A percentile compares a stretch with the other conserved stretches of the same genome.
Evolutionary conservation across 2,329 filamentous ascomycete species (phyloP).

Genomic region (Penicillium sp.): DNA sequence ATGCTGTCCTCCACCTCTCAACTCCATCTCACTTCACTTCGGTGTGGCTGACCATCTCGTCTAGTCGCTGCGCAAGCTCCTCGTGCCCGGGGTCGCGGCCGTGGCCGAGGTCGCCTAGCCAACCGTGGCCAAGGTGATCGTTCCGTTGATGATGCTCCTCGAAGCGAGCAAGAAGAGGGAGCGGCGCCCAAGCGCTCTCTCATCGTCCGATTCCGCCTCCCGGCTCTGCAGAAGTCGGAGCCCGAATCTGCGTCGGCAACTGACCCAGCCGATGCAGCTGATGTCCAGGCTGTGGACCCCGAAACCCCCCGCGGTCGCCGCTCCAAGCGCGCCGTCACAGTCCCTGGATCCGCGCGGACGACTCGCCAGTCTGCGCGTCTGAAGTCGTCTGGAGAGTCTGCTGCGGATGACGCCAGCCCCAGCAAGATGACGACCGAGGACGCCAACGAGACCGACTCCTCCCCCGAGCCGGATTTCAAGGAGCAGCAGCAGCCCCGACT

Average conservation of each 20-base stretch:
- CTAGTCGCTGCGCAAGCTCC: conserved; percentile 8
- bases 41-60: conserved; percentile 5
- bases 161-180: conserved; percentile 3
- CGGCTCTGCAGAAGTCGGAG: conserved; percentile 4
- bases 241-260: conserved; percentile 1
- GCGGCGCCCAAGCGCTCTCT: conserved; percentile 8
- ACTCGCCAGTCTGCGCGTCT: conserved; percentile 33
- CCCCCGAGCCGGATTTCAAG: conserved; percentile 1
- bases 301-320: conserved; percentile 31
- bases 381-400: conserved; percentile 19
- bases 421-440: conserved; percentile 6
- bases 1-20: conserved; percentile 3
- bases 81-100: conserved; percentile 12
- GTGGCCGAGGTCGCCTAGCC: conserved; percentile 16
- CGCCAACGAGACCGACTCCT: conserved; percentile 3
- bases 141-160: background rate
- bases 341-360: conserved; percentile 29
- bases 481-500: conserved; percentile 9
- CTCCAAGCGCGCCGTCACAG: conserved; percentile 24
- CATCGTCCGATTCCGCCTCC: conserved; percentile 14
- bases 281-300: conserved; percentile 5
- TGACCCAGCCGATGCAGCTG: conserved; percentile 5
- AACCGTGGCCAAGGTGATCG: conserved; percentile 10
- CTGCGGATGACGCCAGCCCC: conserved; percentile 13
- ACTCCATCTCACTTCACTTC: background rate